These are phyloP conservation scores for Aspergillus spinulosporus DNA, from an alignment of 2,329 filamentous ascomycete species.

Conservation along the genomic window DNA sequence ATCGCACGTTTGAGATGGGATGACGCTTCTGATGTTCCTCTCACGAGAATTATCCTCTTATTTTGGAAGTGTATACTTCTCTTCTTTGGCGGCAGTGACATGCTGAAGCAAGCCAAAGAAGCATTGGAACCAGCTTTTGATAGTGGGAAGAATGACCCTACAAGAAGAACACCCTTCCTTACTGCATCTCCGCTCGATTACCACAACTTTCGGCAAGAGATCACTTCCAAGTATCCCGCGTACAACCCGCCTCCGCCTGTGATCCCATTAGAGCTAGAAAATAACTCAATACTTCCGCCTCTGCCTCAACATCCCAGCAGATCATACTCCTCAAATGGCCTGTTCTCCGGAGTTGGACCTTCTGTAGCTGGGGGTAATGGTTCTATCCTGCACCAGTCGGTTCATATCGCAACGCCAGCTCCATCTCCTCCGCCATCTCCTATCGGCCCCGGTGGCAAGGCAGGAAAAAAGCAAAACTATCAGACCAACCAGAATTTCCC, in stretches of 20 bases:
- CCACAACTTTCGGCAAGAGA: conserved; percentile 92
- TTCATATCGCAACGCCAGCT: conserved; percentile 97
- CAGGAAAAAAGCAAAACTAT: conserved; percentile 97
- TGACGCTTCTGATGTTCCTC: conserved; percentile 52
- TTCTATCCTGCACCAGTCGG: conserved; percentile 91
- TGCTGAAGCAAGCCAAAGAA: conserved; percentile 72
- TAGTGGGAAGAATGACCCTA: conserved; percentile 38
- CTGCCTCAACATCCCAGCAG: conserved; percentile 72
- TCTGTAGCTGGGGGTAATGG: conserved; percentile 46
- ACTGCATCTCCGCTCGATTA: conserved; percentile 95
- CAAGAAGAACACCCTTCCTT: conserved; percentile 72
- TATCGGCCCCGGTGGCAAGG: conserved; percentile 77
- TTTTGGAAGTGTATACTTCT: conserved; percentile 91
- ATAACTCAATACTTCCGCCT: conserved; percentile 85
- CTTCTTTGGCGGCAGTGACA: conserved; percentile 74
- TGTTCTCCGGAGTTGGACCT: conserved; percentile 57
- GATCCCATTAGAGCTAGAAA: conserved; percentile 84
- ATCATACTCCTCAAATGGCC: conserved; percentile 60
- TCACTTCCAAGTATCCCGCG: conserved; percentile 95
- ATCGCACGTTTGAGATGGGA: conserved; percentile 72
- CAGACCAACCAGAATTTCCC: conserved; percentile 99
- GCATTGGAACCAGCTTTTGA: conserved; percentile 62
- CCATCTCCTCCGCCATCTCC: conserved; percentile 95
- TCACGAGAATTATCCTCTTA: conserved; percentile 73
- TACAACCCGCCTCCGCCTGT: conserved; percentile 85